Conservation (phyloP, 352 stramenopile genomes). For the Pythium chondricola region DNA sequence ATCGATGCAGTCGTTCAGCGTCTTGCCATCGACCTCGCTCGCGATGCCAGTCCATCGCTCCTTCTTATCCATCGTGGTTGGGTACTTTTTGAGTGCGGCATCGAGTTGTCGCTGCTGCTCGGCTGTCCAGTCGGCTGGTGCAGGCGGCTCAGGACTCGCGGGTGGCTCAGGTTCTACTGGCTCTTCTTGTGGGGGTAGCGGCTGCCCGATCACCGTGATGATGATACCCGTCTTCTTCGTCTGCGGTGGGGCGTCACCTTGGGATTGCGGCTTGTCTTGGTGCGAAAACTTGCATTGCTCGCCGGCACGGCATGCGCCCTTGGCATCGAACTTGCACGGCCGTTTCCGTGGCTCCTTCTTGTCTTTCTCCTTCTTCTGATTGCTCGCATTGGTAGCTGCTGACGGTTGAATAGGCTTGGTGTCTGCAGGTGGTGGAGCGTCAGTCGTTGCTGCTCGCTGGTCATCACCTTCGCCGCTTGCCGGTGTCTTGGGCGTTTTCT, state of each 20-base stretch:
- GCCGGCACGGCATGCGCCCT: slow-evolving; percentile 39
- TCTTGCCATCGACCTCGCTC: slow-evolving; percentile 51
- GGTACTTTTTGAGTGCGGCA: slow-evolving; percentile 59
- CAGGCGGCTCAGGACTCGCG: not conserved
- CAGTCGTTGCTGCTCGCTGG: not conserved
- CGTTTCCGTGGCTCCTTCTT: slow-evolving; percentile 4
- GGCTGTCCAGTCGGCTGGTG: slow-evolving; percentile 40
- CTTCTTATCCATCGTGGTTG: slow-evolving; percentile 66
- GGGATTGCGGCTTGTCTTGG: slow-evolving; percentile 11
- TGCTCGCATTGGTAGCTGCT: not conserved
- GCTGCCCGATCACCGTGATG: slow-evolving; percentile 12
- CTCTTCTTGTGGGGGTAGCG: not conserved
- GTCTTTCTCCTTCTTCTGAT: slow-evolving; percentile 8
- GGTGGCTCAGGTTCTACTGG: no score
- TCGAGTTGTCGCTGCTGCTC: slow-evolving; percentile 63
- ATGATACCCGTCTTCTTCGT: slow-evolving; percentile 9
- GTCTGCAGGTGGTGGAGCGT: no score
- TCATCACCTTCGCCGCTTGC: not conserved
- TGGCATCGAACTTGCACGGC: slow-evolving; percentile 46
- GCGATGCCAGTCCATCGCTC: slow-evolving; percentile 63
- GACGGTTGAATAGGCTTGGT: no score
- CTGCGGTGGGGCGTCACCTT: not conserved
- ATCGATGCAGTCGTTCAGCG: slow-evolving; percentile 79
- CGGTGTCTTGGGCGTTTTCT: slow-evolving; percentile 5
- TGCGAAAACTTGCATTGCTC: slow-evolving; percentile 60